Evolutionary conservation across 305 asterid species (phyloP).

Genomic region (Rubia peregrina): DNA sequence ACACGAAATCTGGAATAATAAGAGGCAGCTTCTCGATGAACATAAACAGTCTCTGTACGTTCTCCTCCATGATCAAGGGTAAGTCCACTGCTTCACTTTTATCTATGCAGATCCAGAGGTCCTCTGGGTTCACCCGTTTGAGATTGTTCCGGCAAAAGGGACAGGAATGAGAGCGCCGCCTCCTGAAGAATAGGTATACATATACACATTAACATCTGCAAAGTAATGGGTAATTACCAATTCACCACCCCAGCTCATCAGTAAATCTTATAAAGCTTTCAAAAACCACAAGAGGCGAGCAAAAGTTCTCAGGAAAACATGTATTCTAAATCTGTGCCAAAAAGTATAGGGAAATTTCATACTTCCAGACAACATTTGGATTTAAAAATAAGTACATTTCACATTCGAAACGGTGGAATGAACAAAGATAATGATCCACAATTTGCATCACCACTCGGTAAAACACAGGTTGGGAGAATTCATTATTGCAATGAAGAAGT

Average conservation of each 20-base stretch:
- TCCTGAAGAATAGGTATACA: slow-evolving; percentile 20
- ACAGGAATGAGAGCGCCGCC: slow-evolving; percentile 39
- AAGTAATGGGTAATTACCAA: not conserved
- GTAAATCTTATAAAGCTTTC: not conserved
- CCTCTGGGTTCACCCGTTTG: slow-evolving; percentile 29
- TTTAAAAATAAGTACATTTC: not conserved
- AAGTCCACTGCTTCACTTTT: slow-evolving; percentile 30
- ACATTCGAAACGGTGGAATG: too few species aligned
- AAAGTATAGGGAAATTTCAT: not conserved
- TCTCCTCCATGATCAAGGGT: slow-evolving; percentile 28
- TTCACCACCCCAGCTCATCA: not conserved
- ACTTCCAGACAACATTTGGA: not conserved
- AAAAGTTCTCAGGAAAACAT: not conserved
- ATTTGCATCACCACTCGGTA: not conserved
- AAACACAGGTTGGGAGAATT: too few species aligned
- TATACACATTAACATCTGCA: not conserved
- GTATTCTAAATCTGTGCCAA: not conserved
- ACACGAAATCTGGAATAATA: slow-evolving; percentile 23
- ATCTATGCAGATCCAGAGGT: slow-evolving; percentile 39
- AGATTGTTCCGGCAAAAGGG: slow-evolving; percentile 40
- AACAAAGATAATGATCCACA: not conserved
- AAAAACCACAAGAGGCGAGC: not conserved
- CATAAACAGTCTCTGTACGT: slow-evolving; percentile 33
- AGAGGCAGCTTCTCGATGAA: slow-evolving; percentile 39
- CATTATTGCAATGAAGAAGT: not conserved